Conservation (phyloP, 805 yeast genomes). For the Wickerhamiella alocasiicola region DNA sequence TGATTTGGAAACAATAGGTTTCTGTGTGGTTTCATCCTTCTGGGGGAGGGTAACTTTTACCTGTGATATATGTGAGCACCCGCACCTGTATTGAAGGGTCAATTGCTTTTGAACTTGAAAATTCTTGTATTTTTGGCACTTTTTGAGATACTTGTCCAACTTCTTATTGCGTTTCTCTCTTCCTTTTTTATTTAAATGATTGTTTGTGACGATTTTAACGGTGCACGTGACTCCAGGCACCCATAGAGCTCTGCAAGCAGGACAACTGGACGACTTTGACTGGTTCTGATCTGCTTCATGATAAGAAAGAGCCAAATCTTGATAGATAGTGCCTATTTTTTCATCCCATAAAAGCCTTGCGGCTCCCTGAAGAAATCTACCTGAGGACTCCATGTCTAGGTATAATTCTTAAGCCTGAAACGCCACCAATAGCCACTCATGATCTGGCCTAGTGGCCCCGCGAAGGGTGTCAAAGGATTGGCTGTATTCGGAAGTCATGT, state of each 20-base stretch:
- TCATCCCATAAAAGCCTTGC: slow-evolving; percentile 1
- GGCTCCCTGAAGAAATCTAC: slow-evolving; percentile 1
- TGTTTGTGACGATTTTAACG: not conserved
- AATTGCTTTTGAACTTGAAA: not conserved
- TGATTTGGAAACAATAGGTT: not conserved
- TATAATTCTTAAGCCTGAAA: not conserved
- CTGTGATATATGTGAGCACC: not conserved
- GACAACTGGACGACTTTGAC: slow-evolving; percentile 5
- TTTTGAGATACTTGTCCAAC: slow-evolving; percentile 2
- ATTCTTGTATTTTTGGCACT: not conserved
- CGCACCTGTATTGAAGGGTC: slow-evolving; percentile 2
- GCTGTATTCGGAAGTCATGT: slow-evolving; percentile 7
- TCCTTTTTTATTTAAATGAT: slow-evolving; percentile 4
- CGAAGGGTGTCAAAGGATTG: slow-evolving; percentile 1
- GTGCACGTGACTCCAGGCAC: slow-evolving; percentile 11
- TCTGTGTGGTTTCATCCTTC: not conserved
- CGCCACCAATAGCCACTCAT: slow-evolving; percentile 8
- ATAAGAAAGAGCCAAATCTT: not conserved
- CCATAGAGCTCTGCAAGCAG: slow-evolving; percentile 5
- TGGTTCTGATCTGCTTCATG: not conserved
- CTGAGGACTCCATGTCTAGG: not conserved
- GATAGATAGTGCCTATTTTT: not conserved
- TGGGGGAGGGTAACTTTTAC: not conserved
- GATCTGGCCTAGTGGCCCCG: slow-evolving; percentile 24
- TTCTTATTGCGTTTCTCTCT: not conserved